Evolutionary conservation across 148 eudicot genomes (phyloP), one percentile per base, ranked within the genome.

Genomic region (Camellia sinensis): DNA sequence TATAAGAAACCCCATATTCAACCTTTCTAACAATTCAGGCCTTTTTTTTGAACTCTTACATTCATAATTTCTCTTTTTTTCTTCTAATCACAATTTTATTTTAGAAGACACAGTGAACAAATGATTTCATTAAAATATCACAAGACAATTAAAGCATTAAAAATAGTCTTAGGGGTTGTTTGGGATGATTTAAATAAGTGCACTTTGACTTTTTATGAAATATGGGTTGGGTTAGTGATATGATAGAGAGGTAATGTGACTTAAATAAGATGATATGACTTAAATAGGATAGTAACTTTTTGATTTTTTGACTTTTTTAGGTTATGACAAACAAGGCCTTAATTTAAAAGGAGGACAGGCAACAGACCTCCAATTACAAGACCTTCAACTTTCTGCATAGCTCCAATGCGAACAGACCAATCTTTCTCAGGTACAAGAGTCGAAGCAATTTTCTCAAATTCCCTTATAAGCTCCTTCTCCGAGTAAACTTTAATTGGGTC

Each of bases 381-480:
- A 53, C 89, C 98, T 88, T 96, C 99, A 67, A 94, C 79, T 90
- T 93, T 90, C 81, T 96, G 95, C 98, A 96, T 91, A 21, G 99
- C 99, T 74, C 92, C 92, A 82, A 94, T 94, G 13, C 99, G 99
- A 40, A 92, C 63, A 78, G 99, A 96, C 99, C 99, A 96, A 87
- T 96, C 99, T 83, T 96, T 96, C 19, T 96, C 99, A 29, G 99
- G 99, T 70, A 88, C 95, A 63, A 96, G 93, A 82, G 88, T 94
- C 3, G 85, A 85, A 85, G 92, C 91, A 79, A 96, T 90, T 84
- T 96, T 94, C 82, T 96, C 99, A 83, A 91, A 84, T 84, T 96
- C 99, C 87, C 97, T 92, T 48, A 90, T 85, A 41, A 96, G 89
- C 91, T 96, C 99, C 81, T 94, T 95, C 77, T 95, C 98, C 2